phyloP scores from a whole-genome alignment of 495 filamentous ascomycete species.

The Penicillium bialowiezense region DNA sequence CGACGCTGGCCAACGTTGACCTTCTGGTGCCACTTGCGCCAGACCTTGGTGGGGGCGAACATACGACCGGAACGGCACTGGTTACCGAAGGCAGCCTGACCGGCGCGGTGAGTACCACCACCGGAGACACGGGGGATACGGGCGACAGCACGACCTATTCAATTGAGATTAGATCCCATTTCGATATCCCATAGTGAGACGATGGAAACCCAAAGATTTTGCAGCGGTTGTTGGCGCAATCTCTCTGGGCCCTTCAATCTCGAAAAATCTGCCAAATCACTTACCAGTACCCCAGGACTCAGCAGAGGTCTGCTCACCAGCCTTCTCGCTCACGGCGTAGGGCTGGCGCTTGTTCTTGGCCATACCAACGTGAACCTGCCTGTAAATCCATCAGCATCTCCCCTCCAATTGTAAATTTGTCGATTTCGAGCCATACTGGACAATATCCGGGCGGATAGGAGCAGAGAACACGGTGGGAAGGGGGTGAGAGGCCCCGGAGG shows the following conservation, averaged over 20 bases:
- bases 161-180: slow-evolving; percentile 19
- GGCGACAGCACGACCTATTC: slow-evolving; percentile 91
- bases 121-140: slow-evolving; percentile 99
- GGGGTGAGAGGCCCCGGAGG: slow-evolving; percentile 80
- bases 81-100: slow-evolving; percentile 99
- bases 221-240: slow-evolving; percentile 11
- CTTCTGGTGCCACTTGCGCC: slow-evolving; percentile 99
- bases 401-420: slow-evolving; percentile 12
- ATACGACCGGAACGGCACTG: slow-evolving; percentile 99
- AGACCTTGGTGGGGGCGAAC: slow-evolving; percentile 99
- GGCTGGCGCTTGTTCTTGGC: slow-evolving; percentile 99
- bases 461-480: slow-evolving; percentile 92
- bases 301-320: slow-evolving; percentile 98
- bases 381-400: slow-evolving; percentile 44
- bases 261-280: slow-evolving; percentile 37
- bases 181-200: neutral
- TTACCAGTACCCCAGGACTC: slow-evolving; percentile 99
- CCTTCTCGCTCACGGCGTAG: slow-evolving; percentile 99
- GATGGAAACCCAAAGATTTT: neutral
- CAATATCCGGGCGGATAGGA: slow-evolving; percentile 97
- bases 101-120: slow-evolving; percentile 99
- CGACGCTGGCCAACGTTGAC: slow-evolving; percentile 97
- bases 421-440: slow-evolving; percentile 63
- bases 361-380: slow-evolving; percentile 93
- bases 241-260: neutral